Evolutionary conservation across 1,284 basidiomycete genomes (phyloP).

Genomic region (Pyrrhoderma lamaoense): DNA sequence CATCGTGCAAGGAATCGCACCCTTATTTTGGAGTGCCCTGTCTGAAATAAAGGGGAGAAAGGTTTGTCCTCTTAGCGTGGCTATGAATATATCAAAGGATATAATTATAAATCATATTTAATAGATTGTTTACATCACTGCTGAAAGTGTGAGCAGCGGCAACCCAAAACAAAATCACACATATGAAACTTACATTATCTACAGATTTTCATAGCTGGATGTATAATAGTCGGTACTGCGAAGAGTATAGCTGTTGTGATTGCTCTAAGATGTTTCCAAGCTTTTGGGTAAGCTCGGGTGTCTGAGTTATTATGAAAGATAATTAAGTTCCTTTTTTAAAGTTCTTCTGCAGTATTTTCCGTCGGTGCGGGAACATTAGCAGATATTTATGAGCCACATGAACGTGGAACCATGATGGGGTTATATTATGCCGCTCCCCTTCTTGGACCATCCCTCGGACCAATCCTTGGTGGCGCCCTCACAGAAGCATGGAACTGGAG

Average conservation of each 20-base stretch:
- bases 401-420: constrained; percentile 76
- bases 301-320: constrained; percentile 1
- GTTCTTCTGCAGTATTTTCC: constrained; percentile 69
- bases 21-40: constrained; percentile 63
- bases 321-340: constrained; percentile 26
- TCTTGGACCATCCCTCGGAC: constrained; percentile 60
- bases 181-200: background rate
- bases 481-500: constrained; percentile 70
- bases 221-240: constrained; percentile 57
- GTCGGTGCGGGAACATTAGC: constrained; percentile 79
- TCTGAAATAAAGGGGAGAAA: constrained; percentile 80
- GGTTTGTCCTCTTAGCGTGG: constrained; percentile 34
- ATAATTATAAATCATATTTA: background rate
- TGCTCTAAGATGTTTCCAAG: constrained; percentile 65
- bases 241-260: constrained; percentile 60
- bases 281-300: constrained; percentile 41
- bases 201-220: constrained; percentile 46
- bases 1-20: constrained; percentile 64
- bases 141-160: constrained; percentile 31
- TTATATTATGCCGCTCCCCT: constrained; percentile 63
- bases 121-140: constrained; percentile 60
- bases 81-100: background rate
- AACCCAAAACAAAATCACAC: background rate
- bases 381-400: constrained; percentile 74
- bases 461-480: constrained; percentile 62